Evolutionary conservation across 176 grass and related monocot genomes (phyloP), one percentile per base, ranked within the genome.

Genomic region (Typha latifolia): DNA sequence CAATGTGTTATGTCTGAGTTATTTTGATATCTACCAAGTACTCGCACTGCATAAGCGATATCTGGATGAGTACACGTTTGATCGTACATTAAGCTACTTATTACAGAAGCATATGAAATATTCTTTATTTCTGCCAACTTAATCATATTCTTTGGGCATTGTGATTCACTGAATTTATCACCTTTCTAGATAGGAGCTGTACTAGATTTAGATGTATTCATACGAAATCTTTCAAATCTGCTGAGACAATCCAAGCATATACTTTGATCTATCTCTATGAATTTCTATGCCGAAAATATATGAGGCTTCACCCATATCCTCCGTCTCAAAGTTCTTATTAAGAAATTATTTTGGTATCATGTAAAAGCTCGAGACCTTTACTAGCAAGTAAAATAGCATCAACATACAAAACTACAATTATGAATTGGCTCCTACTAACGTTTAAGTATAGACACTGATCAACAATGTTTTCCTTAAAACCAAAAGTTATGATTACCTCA

Each of bases 361-460:
- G 34, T 43, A 43, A 43, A 43, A 43, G 1, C 34, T 1, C 34
- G 0, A 43, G 34, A 43, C 9, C 6, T 9, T 43, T 43, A 43
- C 6, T 43, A 70, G 67, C 66, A 62, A 70, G 32, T 3, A 79
- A 12, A 16, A 74, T 74, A 14, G 51, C 20, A 23, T 74, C 72
- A 65, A 74, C 47, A 65, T 74, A 64, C 52, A 71, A 23, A 18
- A 78, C 57, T 64, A 78, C 6, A 3, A 22, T 55, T 20, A 51
- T 47, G 19, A 62, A 76, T 20, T 67, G 72, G 5, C 73, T 77
- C 68, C 29, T 10, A 72, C 50, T 82, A 0, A 77, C 31, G 2
- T 29, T 82, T 82, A 22, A 12, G 11, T 53, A 72, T 31, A 82
- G 72, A 50, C 21, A 77, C 0, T 4, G 2, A 62, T 66, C 49